phyloP scores from a whole-genome alignment of 495 filamentous ascomycete genomes.

The Bathelium albidoporum region DNA sequence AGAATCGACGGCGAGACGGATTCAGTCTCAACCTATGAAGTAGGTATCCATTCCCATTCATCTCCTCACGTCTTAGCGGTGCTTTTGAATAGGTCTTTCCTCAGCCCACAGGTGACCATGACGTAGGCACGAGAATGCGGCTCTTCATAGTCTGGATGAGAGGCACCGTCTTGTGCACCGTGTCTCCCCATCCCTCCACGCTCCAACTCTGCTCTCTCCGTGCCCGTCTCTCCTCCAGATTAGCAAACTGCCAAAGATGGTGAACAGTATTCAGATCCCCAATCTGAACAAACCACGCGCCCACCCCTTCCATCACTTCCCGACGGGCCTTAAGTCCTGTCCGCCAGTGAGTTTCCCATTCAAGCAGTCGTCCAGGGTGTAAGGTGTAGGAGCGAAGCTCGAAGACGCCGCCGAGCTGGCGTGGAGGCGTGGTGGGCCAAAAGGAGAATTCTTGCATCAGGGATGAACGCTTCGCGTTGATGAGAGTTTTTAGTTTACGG shows the following conservation, averaged over 20 bases:
- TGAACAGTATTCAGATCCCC: constrained; percentile 96
- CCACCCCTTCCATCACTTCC: constrained; percentile 97
- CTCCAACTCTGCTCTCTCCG: constrained; percentile 91
- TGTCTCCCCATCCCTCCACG: constrained; percentile 92
- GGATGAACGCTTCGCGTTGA: constrained; percentile 73
- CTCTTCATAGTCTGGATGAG: constrained; percentile 95
- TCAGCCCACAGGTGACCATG: constrained; percentile 76
- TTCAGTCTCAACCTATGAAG: no score
- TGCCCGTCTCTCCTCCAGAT: constrained; percentile 86
- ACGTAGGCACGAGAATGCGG: constrained; percentile 84
- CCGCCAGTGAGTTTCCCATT: constrained; percentile 99
- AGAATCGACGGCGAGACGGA: no score
- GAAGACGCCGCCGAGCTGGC: constrained; percentile 82
- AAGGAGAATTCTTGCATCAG: constrained; percentile 99
- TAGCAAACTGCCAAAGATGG: constrained; percentile 96
- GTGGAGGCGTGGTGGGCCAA: constrained; percentile 92
- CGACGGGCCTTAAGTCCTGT: constrained; percentile 76
- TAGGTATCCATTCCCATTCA: no score
- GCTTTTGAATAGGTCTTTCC: not conserved
- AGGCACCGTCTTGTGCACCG: constrained; percentile 96
- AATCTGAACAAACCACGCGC: constrained; percentile 98
- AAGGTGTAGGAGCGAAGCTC: constrained; percentile 96
- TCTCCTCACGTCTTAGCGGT: no score
- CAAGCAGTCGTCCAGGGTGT: constrained; percentile 85
- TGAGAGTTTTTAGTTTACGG: constrained; percentile 64